Evolutionary conservation across 768 basidiomycete genomes (phyloP), one percentile per base, ranked within the genome.

Genomic region (Pholiota conissans): DNA sequence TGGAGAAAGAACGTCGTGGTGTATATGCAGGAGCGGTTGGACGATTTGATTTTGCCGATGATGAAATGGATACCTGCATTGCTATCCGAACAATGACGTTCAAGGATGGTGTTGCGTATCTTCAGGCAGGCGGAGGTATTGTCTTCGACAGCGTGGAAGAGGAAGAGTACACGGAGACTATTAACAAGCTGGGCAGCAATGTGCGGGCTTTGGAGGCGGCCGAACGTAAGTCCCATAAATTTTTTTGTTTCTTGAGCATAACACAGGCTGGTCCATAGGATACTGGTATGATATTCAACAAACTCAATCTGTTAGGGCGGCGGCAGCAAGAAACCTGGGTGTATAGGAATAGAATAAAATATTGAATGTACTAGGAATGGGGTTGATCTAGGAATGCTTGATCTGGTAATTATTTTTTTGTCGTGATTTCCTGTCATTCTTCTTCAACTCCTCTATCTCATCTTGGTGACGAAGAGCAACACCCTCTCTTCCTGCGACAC

Each of bases 1-100:
- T 98, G 49, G 97, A 98, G 70, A 82, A 87, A 65, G 93, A 98
- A 72, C 84, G 86, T 24, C 84, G 97, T 34, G 95, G 95, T 24
- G 89, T 98, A 14, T 99, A 99, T 64, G 97, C 95, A 6, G 97
- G 97, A 28, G 97, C 93, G 2, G 95, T 98, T 14, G 97, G 97
- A n/a, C 87, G 94, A 52, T 98, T 95, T 71, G 95, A 98, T 73
- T 98, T 98, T 72, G 91, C 93, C 2, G 78, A 84, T 24, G 92
- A 98, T 69, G 89, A 89, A 67, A 93, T 98, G 90, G 97, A 99
- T 71, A 97, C 93, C 0, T 98, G 96, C 74, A 99, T 99, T 66
- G 96, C 97, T 4, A 98, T 99, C 65, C 86, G 97, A 29, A 98
- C 95, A 4, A 98, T 98, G 93, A 84, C 88, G 1, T 98, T 97